Base-by-base conservation (phyloP, 176 grass and related monocot species). In the Oryza longistaminata region DNA sequence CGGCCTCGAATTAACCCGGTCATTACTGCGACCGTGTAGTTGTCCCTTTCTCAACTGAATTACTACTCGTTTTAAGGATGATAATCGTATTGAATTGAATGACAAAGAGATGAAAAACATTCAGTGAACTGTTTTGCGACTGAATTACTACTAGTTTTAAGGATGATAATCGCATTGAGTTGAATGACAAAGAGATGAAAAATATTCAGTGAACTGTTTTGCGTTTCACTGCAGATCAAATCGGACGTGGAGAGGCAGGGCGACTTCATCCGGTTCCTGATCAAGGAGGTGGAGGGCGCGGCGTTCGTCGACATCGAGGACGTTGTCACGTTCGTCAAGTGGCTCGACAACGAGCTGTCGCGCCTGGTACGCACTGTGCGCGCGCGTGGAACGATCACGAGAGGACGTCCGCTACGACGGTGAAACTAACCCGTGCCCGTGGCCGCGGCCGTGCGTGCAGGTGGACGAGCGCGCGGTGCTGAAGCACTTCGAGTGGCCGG, bases 401-500 rank as follows among this genome's bases (percentile, higher is more conserved):
- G 53, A 15, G 49, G 15, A 3, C 49, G 49, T 17, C 15, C 49
- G 14, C 49, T 16, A 52, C 49, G 53, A 58, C 17, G 53, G 16
- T 58, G 17, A 58, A 62, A 62, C 31, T 87, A 17, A 85, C 5
- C 22, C 15, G 16, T 11, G 6, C 0, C n/a, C n/a, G 34, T 35
- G 34, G 34, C 0, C 39, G 5, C 6, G 37, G 29, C 29, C 12
- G 26, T 6, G 27, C 39, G 6, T n/a, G 68, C 88, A 99, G 96
- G 96, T 99, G 29, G 97, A 99, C 80, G 97, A 99, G 64, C 90
- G 97, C 16, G 97, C 97, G 53, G 97, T 99, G 88, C 82, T 99
- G 72, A 99, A 99, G 93, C 97, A 99, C 86, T 99, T 99, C 70
- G 88, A 86, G 25, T 99, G 97, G 97, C 97, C 97, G 69, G 97